Base-by-base conservation (phyloP, 345 rosid genomes). In the Triadica sebifera region DNA sequence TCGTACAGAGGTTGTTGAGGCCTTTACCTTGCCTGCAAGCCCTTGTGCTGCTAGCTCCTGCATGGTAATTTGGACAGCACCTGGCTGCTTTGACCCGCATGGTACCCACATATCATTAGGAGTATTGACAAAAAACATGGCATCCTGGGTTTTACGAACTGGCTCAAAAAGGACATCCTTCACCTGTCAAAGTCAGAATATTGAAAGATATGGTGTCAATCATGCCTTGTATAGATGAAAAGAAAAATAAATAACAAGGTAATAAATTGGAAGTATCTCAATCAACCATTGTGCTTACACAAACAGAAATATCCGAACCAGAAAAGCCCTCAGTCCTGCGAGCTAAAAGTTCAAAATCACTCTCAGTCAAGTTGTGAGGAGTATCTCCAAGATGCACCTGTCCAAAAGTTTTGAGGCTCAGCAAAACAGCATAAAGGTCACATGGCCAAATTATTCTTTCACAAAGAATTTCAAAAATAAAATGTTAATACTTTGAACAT, bases 331-430 rank as follows among this genome's bases (percentile, higher is more conserved):
- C 96, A 1, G 97, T 90, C 82, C 25, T 89, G 75, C 84, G 85
- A 61, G 89, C 98, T 82, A 93, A 86, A 75, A 75, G 82, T 84
- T 90, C 97, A 76, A 93, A 93, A 84, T 93, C 97, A 79, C 91
- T 76, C 84, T 90, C 98, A 59, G 86, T 83, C 85, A 93, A 81
- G 78, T 83, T 91, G 66, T 93, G 98, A 77, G 98, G 98, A 6
- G 98, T 93, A 81, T 93, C 98, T 70, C 98, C 98, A 63, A 93
- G 85, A 81, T 93, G 98, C 47, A 93, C 97, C 98, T 93, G 84
- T 61, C 53, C 46, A 77, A 77, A 41, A 63, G 3, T 73, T 60
- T 49, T 55, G 53, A 70, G 71, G 55, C 63, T 25, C 46, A 72
- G 64, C 75, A 67, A 41, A 69, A 41, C 19, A 52, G 7, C 39